phyloP scores from a whole-genome alignment of 1,139 yeast species.

The Yamadazyma aaseri region DNA sequence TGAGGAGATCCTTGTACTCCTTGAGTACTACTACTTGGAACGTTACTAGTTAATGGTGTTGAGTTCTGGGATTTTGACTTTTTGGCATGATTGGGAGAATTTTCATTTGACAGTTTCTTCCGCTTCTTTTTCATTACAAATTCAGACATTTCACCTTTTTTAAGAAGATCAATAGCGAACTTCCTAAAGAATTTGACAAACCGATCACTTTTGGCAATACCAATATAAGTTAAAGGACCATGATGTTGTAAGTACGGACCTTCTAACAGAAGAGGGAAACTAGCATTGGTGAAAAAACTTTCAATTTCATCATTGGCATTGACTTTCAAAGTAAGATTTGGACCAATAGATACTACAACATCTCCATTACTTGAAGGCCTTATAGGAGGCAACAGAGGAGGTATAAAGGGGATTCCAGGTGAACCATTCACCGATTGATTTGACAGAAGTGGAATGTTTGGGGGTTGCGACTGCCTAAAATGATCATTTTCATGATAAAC shows the following conservation, averaged over 20 bases:
- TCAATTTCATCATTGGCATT: conserved; percentile 35
- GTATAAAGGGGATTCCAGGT: no score
- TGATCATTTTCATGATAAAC: no score
- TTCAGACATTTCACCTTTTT: conserved; percentile 36
- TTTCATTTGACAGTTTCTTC: conserved; percentile 7
- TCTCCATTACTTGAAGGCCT: conserved; percentile 8
- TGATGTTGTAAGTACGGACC: conserved; percentile 43
- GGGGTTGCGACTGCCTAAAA: no score
- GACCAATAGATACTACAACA: conserved; percentile 37
- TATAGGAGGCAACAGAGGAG: conserved; percentile 13
- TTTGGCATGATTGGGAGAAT: conserved; percentile 12
- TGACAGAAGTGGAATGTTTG: no score
- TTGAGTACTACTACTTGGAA: background rate
- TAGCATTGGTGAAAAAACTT: conserved; percentile 36
- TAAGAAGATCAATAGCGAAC: conserved; percentile 34
- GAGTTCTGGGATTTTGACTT: conserved; percentile 8
- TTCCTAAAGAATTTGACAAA: conserved; percentile 39
- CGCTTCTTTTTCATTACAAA: conserved; percentile 22
- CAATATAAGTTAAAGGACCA: conserved; percentile 44
- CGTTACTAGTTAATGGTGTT: conserved; percentile 7
- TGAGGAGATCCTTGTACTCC: no score
- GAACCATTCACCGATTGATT: no score
- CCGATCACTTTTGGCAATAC: conserved; percentile 43
- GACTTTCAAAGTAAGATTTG: conserved; percentile 35
- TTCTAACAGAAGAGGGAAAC: conserved; percentile 35